Percentiles rank a stretch among this genome's conserved stretches.
Evolutionary conservation across 495 filamentous ascomycete species (phyloP).

Genomic region (Tuber calosporum): DNA sequence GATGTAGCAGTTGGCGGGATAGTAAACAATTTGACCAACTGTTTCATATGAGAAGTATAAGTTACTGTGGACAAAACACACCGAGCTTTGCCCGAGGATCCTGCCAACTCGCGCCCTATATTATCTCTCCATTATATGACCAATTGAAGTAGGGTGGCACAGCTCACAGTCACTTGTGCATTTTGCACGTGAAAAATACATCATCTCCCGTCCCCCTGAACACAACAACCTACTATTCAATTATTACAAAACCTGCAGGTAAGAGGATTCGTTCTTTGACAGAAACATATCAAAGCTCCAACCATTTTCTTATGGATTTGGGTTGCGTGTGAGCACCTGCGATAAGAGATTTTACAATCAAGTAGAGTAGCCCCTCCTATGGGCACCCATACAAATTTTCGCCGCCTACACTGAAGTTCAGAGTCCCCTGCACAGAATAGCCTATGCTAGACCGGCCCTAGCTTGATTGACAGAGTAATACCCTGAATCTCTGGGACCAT

Average conservation of each 20-base stretch:
- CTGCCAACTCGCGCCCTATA: background rate
- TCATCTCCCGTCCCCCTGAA: background rate
- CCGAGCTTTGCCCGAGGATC: background rate
- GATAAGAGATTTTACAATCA: background rate
- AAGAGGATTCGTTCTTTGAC: background rate
- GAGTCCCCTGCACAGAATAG: background rate
- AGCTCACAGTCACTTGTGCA: background rate
- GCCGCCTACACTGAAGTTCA: background rate
- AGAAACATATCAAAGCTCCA: background rate
- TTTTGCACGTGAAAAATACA: background rate
- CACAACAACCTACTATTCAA: background rate
- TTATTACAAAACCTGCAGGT: background rate
- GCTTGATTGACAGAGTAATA: background rate
- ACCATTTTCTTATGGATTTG: background rate
- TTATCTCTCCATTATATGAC: background rate
- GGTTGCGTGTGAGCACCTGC: background rate
- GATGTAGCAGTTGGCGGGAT: background rate
- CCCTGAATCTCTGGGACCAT: background rate
- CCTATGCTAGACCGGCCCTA: background rate
- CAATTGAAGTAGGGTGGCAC: background rate
- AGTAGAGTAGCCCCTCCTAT: background rate
- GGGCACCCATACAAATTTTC: background rate
- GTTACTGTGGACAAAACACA: background rate
- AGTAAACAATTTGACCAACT: background rate
- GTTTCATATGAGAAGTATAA: background rate